Base-by-base conservation (phyloP, 176 grass and related monocot species). In the Ensete ventricosum region DNA sequence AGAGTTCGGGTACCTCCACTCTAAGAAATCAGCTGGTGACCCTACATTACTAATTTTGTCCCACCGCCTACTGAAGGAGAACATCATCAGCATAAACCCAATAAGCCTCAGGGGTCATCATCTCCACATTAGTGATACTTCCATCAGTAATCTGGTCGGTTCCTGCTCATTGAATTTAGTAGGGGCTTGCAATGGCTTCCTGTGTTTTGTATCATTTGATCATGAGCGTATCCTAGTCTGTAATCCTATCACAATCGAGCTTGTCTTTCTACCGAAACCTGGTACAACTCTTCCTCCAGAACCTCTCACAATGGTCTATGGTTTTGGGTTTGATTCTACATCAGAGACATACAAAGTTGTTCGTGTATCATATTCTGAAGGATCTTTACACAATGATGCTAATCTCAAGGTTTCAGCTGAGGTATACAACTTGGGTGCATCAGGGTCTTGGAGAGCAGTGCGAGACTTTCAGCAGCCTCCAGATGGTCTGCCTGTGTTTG, bases 1-100 rank as follows among this genome's bases (percentile, higher is more conserved):
- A 73, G 51, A 73, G 20, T 73, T 73, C 70, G 54, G 70, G 51
- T 5, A 27, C 70, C 50, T 73, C 1, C 70, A 73, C 70, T 73
- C 52, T 21, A 12, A 21, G 50, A 17, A 54, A 73, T 73, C 51
- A 24, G n/a, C 70, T 25, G 13, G 20, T 16, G 70, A 73, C 6
- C 70, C 70, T 54, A 54, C 50, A 9, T 11, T 26, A 17, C 51
- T 73, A 25, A 13, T 73, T 54, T 1, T 73, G 6, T 73, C 70
- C 0, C 70, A 8, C 1, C 70, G 51, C 1, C 24, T 73, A 21
- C 22, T 73, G 51, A 73, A 51, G 70, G 70, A 54, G 70, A 73
- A 73, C 54, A 17, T 54, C 6, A 54, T 73, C 11, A 73, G 20
- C 70, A 73, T 73, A 54, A 73, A 10, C 22, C 70, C 19, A 23